Base-by-base conservation (phyloP, 305 asterid species). In the Fraxinus dipetala region DNA sequence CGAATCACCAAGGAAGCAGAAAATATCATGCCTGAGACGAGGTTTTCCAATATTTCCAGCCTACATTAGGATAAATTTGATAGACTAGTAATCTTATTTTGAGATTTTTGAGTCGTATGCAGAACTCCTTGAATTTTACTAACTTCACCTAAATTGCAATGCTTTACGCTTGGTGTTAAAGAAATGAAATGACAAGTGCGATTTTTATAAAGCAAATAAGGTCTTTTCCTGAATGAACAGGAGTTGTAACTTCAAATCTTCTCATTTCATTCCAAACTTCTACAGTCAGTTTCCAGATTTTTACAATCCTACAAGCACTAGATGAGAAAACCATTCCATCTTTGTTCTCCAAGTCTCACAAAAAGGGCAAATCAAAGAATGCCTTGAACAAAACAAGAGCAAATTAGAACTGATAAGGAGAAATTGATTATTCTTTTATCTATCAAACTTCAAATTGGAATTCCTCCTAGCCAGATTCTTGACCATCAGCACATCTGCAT, bases 401-500 rank as follows among this genome's bases (percentile, higher is more conserved):
- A 77, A 80, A 78, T 82, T 34, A 83, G 80, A 79, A 75, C 14
- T n/a, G 48, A 51, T 56, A 18, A 22, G 20, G 22, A 11, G 38
- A 72, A 7, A 61, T 18, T 16, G 18, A 80, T 20, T 45, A 59
- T 6, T 26, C 79, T 48, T 85, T 48, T 86, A 88, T 88, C 86
- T 85, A 86, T 89, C 81, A 20, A 45, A 79, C 87, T 84, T 81
- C 83, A 77, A 83, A 72, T 20, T 85, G 87, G 28, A 83, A 61
- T 51, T 78, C 89, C 76, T 81, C 38, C 75, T 79, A 2, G 3
- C 82, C 6, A 78, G 67, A 67, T 20, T 79, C 84, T 78, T 86
- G 85, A 82, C 87, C 87, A 78, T 5, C 79, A 87, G 14, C 65
- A 67, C 86, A 79, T 83, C 98, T 94, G 86, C 91, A 89, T 81